These are phyloP conservation scores for Solanum neorickii DNA, from an alignment of 257 asterid species.

Conservation along the genomic window DNA sequence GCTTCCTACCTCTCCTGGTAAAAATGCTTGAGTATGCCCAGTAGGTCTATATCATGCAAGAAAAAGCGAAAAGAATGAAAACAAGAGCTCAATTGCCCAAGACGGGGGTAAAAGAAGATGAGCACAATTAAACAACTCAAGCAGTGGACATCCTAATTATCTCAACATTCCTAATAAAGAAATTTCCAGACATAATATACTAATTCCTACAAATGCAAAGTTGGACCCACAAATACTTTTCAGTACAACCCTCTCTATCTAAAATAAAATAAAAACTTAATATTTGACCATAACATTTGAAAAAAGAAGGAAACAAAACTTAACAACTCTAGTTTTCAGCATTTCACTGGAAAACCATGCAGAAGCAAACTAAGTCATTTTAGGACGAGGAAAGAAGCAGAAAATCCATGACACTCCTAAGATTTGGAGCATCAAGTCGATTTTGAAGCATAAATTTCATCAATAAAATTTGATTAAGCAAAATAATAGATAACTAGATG, in stretches of 20 bases:
- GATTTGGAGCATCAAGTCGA: neutral
- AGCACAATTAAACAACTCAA: neutral
- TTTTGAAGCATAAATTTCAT: neutral
- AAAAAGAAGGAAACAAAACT: neutral
- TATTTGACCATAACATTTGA: neutral
- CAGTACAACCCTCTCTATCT: neutral
- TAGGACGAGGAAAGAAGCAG: neutral
- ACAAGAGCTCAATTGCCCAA: neutral
- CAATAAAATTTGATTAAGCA: neutral
- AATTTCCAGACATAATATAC: neutral
- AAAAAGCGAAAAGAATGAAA: neutral
- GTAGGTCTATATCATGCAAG: slow-evolving; percentile 39
- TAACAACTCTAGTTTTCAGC: neutral
- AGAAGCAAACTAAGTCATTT: neutral
- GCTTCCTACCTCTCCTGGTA: slow-evolving; percentile 47
- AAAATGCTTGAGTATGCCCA: slow-evolving; percentile 37
- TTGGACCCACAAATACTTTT: neutral
- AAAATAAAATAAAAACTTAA: neutral
- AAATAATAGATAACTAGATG: neutral
- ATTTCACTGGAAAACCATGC: neutral
- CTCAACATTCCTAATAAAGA: neutral
- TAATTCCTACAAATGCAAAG: neutral
- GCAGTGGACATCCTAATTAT: neutral
- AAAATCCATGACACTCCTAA: neutral
- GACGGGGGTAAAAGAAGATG: neutral